phyloP scores from a whole-genome alignment of 345 rosid genomes.

The Firmiana major region DNA sequence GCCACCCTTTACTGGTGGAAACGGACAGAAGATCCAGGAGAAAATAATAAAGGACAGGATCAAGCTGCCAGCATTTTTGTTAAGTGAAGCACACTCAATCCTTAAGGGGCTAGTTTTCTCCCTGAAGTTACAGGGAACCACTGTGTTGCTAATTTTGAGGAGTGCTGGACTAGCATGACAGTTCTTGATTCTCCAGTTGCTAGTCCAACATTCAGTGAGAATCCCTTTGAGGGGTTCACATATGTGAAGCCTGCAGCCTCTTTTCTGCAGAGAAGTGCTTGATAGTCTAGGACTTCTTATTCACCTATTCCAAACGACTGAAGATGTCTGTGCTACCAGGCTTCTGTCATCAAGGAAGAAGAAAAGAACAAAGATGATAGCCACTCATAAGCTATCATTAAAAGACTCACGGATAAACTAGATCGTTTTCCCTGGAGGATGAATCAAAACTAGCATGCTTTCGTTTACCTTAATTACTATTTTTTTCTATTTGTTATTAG shows the following conservation, averaged over 20 bases:
- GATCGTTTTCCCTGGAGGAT: too few relatives aligned
- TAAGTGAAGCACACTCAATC: slow-evolving; percentile 47
- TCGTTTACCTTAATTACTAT: too few relatives aligned
- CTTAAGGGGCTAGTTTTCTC: slow-evolving; percentile 50
- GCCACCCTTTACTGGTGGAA: slow-evolving; percentile 50
- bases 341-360: too few relatives aligned
- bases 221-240: slow-evolving; percentile 43
- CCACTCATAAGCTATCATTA: too few relatives aligned
- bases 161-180: slow-evolving; percentile 49
- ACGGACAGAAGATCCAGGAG: slow-evolving; percentile 46
- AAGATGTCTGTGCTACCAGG: too few relatives aligned
- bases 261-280: slow-evolving; percentile 22
- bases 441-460: too few relatives aligned
- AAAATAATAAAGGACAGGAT: slow-evolving; percentile 47
- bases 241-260: slow-evolving; percentile 45
- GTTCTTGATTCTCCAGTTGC: slow-evolving; percentile 47
- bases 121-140: slow-evolving; percentile 48
- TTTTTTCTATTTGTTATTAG: too few relatives aligned
- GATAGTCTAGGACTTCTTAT: neutral
- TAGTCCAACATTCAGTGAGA: slow-evolving; percentile 40
- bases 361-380: too few relatives aligned
- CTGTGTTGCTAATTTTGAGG: slow-evolving; percentile 51
- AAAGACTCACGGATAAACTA: too few relatives aligned
- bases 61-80: slow-evolving; percentile 42
- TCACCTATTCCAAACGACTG: neutral